Evolutionary conservation across 352 stramenopile species (phyloP).

Genomic region (Globisporangium cylindrosporum): DNA sequence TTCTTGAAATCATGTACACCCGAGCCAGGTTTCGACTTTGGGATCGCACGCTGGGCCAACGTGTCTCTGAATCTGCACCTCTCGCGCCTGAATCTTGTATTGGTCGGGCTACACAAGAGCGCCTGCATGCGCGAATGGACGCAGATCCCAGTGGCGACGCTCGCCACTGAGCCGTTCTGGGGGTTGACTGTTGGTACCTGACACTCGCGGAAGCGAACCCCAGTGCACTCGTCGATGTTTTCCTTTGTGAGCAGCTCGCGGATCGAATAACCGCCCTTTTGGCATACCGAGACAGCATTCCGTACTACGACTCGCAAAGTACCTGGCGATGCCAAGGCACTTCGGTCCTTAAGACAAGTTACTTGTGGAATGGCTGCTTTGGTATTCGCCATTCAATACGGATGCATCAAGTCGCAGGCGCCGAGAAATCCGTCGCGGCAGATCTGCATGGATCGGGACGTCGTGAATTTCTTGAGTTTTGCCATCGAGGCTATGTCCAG

Average conservation of each 20-base stretch:
- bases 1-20: neutral
- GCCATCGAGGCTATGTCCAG: conserved; percentile 13
- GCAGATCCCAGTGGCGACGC: neutral
- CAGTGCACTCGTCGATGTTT: neutral
- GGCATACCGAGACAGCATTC: too few relatives aligned
- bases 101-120: neutral
- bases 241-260: neutral
- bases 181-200: neutral
- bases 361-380: neutral
- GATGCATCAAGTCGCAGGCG: neutral
- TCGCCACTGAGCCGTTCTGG: neutral
- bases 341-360: neutral
- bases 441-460: neutral
- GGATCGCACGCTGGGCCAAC: conserved; percentile 5
- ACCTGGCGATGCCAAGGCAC: too few relatives aligned
- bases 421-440: conserved; percentile 3
- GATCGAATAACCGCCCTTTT: too few relatives aligned
- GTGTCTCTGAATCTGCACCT: conserved; percentile 8
- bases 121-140: neutral
- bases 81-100: neutral
- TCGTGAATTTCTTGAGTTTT: neutral
- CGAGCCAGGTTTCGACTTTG: conserved; percentile 11
- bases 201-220: neutral
- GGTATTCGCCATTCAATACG: neutral
- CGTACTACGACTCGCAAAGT: too few relatives aligned